Conservation (phyloP, 768 basidiomycete genomes). For the Boletus barrowsii region DNA sequence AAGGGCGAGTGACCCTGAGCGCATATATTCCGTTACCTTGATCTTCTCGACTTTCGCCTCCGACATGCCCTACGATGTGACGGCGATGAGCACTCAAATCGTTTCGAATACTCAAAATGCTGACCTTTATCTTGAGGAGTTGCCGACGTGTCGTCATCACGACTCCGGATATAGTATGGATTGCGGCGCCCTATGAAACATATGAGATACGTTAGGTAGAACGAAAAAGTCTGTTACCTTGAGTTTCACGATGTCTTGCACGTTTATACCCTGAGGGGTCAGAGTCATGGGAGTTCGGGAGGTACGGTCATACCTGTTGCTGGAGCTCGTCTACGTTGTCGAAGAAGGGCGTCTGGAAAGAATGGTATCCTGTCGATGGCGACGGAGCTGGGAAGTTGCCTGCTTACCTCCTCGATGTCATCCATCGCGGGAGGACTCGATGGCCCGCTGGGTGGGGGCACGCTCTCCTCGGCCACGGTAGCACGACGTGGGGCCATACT, state of each 20-base stretch:
- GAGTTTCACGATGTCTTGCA: conserved; percentile 92
- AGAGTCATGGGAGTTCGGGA: conserved; percentile 4
- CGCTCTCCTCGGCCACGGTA: conserved; percentile 23
- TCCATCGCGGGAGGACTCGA: conserved; percentile 27
- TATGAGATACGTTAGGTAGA: neutral
- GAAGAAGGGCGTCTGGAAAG: conserved; percentile 54
- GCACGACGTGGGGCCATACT: conserved; percentile 31
- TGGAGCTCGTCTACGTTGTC: conserved; percentile 84
- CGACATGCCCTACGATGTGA: conserved; percentile 71
- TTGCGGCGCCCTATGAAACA: conserved; percentile 59
- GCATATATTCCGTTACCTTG: conserved; percentile 50
- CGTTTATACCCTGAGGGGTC: conserved; percentile 76
- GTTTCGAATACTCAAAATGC: neutral
- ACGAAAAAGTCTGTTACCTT: conserved; percentile 48
- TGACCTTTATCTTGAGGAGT: conserved; percentile 89
- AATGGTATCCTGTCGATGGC: neutral
- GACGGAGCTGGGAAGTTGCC: neutral
- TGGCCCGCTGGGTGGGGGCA: conserved; percentile 27
- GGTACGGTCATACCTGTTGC: conserved; percentile 54
- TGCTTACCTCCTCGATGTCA: conserved; percentile 43
- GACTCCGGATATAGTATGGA: conserved; percentile 83
- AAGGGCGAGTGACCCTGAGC: neutral
- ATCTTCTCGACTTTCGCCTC: conserved; percentile 98
- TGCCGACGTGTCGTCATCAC: conserved; percentile 90
- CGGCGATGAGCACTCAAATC: neutral